These are phyloP conservation scores for Septoria petroselini DNA, from an alignment of 2,329 filamentous ascomycete genomes.

Conservation along the genomic window DNA sequence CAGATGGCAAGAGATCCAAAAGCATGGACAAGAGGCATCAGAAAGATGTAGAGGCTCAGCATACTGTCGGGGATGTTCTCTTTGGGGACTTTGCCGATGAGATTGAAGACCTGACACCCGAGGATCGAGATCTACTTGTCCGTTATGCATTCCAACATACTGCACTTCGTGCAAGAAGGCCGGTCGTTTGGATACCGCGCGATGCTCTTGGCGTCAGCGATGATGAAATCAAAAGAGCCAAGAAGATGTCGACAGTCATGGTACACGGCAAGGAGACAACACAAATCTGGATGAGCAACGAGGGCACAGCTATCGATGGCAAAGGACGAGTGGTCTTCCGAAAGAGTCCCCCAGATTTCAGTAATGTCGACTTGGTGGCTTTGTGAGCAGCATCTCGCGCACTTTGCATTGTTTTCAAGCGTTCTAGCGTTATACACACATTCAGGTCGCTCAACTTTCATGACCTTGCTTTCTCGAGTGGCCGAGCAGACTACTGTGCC, in stretches of 20 bases:
- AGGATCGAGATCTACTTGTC: slow-evolving; percentile 81
- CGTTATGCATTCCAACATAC: slow-evolving; percentile 87
- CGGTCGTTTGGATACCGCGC: slow-evolving; percentile 88
- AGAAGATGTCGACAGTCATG: slow-evolving; percentile 65
- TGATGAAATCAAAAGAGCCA: slow-evolving; percentile 80
- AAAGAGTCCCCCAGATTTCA: slow-evolving; percentile 50
- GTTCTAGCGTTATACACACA: too few relatives aligned
- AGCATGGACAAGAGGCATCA: slow-evolving; percentile 2
- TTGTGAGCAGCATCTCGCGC: slow-evolving; percentile 47
- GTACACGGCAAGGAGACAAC: slow-evolving; percentile 31
- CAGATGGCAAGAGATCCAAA: slow-evolving; percentile 21
- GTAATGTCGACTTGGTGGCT: slow-evolving; percentile 80
- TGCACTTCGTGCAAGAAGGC: slow-evolving; percentile 77
- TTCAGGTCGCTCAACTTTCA: too few relatives aligned
- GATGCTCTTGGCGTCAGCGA: slow-evolving; percentile 88
- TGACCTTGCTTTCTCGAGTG: too few relatives aligned
- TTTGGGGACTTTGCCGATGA: slow-evolving; percentile 88
- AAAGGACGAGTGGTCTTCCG: slow-evolving; percentile 63
- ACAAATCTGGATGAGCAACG: slow-evolving; percentile 85
- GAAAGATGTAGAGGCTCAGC: slow-evolving; percentile 59
- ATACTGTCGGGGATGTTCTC: slow-evolving; percentile 69
- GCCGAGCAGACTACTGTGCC: too few relatives aligned
- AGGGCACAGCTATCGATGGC: slow-evolving; percentile 81
- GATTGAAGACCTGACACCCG: slow-evolving; percentile 87
- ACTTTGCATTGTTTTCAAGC: too few relatives aligned